Base-by-base conservation (phyloP, 306 rosid species). In the Trifolium fragiferum region DNA sequence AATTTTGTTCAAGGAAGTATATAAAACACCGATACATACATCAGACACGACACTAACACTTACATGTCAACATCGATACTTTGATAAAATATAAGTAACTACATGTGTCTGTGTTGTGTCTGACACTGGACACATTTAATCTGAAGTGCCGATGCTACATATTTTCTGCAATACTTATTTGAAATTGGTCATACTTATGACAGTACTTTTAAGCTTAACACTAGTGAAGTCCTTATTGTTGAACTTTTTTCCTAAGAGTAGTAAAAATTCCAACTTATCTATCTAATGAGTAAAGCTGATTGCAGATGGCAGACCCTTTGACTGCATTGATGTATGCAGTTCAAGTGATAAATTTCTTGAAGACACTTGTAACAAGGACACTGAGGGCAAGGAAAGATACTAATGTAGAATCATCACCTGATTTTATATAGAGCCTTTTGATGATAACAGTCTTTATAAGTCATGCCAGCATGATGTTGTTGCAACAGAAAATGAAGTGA, bases 291-390 rank as follows among this genome's bases (percentile, higher is more conserved):
- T 35, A 35, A 62, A 16, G 46, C 55, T 67, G 72, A 37, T 69
- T 76, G 84, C 88, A 90, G 96, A 86, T 90, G 92, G 89, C 80
- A 21, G 96, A 87, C 57, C 89, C 92, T 18, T 79, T 90, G 80
- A 90, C 86, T 32, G 96, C 96, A 73, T 69, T 90, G 88, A 87
- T 86, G 90, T 86, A 90, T 84, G 92, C 90, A 32, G 96, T 87
- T 57, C 90, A 87, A 86, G 96, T 90, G 73, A 90, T 90, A 90
- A 84, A 90, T 83, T 86, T 87, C 76, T 89, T 90, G 73, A 86
- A 82, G 82, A 86, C 78, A 53, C 92, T 87, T n/a, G 78, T 90
- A 69, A 10, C 80, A 54, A 87, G 80, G 77, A 86, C 85, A 10
- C 72, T 87, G 53, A 66, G 38, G 23, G 84, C 61, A 33, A 87